Evolutionary conservation across 2,329 filamentous ascomycete genomes (phyloP).

Genomic region (Lasiodiplodia citricola): DNA sequence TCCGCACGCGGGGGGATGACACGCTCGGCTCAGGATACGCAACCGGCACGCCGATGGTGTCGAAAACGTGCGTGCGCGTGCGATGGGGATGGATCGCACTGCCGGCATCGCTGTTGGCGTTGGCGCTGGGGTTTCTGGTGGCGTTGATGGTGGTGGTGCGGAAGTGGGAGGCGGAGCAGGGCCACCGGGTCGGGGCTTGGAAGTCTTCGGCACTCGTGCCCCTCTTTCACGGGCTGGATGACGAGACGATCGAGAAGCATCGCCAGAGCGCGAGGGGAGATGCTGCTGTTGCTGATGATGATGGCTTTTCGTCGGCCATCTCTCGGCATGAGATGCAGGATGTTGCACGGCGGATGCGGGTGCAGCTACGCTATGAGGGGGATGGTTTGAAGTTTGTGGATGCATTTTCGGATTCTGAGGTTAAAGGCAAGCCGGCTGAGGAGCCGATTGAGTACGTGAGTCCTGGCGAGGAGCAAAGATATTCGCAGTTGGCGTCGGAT

Average conservation of each 20-base stretch:
- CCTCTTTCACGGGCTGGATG: neutral
- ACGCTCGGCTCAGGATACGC: neutral
- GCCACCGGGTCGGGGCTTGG: neutral
- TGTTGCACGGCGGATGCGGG: neutral
- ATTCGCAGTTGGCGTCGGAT: neutral
- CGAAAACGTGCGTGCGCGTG: constrained; percentile 1
- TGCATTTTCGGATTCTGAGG: no score
- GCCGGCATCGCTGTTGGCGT: neutral
- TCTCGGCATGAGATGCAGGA: constrained; percentile 4
- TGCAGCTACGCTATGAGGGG: neutral
- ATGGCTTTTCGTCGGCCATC: neutral
- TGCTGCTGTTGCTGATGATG: neutral
- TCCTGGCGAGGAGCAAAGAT: neutral
- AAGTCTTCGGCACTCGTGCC: constrained; percentile 8
- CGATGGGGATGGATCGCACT: constrained; percentile 2
- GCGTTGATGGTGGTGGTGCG: neutral
- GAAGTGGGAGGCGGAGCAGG: no score
- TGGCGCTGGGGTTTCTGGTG: neutral
- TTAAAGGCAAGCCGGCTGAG: neutral
- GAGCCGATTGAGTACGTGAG: neutral
- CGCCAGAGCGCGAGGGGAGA: neutral
- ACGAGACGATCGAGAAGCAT: neutral
- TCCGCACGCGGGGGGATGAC: neutral
- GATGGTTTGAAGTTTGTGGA: neutral
- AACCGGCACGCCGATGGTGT: neutral